Conservation (phyloP, 2,329 filamentous ascomycete species). For the Ustilaginoidea virens region DNA sequence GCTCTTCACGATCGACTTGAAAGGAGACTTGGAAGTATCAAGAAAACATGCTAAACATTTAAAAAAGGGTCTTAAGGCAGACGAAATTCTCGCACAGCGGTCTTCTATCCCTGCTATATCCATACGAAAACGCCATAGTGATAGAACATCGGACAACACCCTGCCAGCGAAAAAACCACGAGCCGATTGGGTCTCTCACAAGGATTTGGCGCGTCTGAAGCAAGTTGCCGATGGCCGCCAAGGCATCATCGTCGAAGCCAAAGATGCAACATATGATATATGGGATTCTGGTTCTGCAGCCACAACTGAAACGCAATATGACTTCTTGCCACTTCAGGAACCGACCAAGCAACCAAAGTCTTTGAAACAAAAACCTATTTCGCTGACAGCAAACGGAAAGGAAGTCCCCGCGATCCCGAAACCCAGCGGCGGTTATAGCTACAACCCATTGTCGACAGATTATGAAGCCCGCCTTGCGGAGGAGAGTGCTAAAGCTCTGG, state of each 20-base stretch:
- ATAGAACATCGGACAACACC: conserved; percentile 58
- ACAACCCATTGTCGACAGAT: conserved; percentile 79
- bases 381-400: conserved; percentile 72
- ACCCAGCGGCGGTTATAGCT: conserved; percentile 72
- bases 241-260: conserved; percentile 35
- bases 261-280: conserved; percentile 60
- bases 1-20: conserved; percentile 71
- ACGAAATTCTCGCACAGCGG: conserved; percentile 78
- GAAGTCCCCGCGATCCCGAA: conserved; percentile 60
- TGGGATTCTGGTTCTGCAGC: conserved; percentile 43
- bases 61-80: conserved; percentile 70
- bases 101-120: conserved; percentile 70
- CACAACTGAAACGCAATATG: conserved; percentile 22
- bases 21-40: conserved; percentile 51
- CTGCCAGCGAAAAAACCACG: conserved; percentile 61
- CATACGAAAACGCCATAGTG: conserved; percentile 57
- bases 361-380: conserved; percentile 61
- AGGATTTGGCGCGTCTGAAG: conserved; percentile 66
- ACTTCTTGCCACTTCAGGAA: conserved; percentile 51
- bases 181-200: conserved; percentile 66
- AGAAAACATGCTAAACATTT: conserved; percentile 48
- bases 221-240: conserved; percentile 62
- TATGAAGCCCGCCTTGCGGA: conserved; percentile 63
- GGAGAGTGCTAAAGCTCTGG: conserved; percentile 67
- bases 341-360: conserved; percentile 59